Percentiles rank a stretch among this genome's conserved stretches.
Evolutionary conservation across 176 grass and related monocot genomes (phyloP).

Genomic region (Areca catechu): DNA sequence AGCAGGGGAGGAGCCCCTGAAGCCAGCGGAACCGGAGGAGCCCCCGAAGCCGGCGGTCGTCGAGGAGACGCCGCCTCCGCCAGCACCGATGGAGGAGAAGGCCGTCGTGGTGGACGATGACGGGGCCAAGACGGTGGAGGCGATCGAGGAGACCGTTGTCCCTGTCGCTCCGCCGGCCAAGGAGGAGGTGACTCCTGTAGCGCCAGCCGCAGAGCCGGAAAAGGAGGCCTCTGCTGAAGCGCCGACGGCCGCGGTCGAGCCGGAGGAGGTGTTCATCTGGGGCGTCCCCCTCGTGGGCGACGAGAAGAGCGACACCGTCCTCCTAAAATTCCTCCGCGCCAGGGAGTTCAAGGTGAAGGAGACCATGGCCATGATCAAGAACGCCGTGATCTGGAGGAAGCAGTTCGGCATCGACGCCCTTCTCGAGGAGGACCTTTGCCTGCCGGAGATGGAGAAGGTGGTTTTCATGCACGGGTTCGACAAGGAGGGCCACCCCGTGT

Average conservation of each 20-base stretch:
- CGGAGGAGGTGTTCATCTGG: conserved; percentile 61
- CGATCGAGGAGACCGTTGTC: conserved; percentile 59
- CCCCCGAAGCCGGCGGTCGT: background rate
- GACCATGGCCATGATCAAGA: conserved; percentile 73
- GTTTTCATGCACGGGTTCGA: conserved; percentile 70
- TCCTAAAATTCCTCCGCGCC: conserved; percentile 94
- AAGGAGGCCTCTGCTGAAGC: conserved; percentile 8
- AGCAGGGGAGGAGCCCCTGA: background rate
- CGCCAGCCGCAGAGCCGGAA: conserved; percentile 11
- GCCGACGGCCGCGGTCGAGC: background rate
- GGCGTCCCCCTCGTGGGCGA: conserved; percentile 76
- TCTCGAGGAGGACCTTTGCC: conserved; percentile 55
- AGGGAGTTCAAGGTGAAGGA: conserved; percentile 96
- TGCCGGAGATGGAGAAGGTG: conserved; percentile 68
- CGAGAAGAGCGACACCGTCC: conserved; percentile 69
- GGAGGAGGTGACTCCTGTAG: background rate
- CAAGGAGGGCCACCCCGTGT: conserved; percentile 73
- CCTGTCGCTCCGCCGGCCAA: conserved; percentile 6
- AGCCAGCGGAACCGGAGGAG: conserved; percentile 20
- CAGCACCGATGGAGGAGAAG: conserved; percentile 23
- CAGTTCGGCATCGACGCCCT: conserved; percentile 75
- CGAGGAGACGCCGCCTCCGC: background rate
- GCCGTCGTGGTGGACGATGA: conserved; percentile 42
- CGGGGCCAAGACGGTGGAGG: conserved; percentile 48
- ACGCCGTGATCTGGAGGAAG: conserved; percentile 82